A percentile compares a stretch with the other conserved stretches of the same genome.
Conservation (phyloP, 2,329 filamentous ascomycete species). For the Beauveria medogensis region DNA sequence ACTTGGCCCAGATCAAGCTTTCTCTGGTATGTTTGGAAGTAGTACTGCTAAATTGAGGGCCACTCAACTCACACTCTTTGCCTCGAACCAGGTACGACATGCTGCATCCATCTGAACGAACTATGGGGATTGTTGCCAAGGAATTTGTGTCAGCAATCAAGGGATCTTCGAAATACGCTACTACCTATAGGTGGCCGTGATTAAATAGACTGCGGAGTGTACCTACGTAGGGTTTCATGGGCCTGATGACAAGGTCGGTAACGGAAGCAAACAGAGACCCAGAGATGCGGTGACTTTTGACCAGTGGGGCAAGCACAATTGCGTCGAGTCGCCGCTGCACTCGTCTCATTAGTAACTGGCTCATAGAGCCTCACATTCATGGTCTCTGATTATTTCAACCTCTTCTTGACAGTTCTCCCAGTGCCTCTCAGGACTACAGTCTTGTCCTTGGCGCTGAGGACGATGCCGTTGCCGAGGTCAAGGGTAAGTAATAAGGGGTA, state of each 20-base stretch:
- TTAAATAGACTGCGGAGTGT: neutral
- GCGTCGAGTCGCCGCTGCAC: neutral
- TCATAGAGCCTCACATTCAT: no score
- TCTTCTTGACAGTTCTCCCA: no score
- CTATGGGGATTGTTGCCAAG: constrained; percentile 34
- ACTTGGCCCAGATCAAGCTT: constrained; percentile 47
- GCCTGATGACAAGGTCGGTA: neutral
- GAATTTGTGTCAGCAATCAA: constrained; percentile 33
- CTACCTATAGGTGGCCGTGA: neutral
- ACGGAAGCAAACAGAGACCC: neutral
- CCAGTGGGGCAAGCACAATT: neutral
- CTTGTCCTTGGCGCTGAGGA: neutral
- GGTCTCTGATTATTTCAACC: no score
- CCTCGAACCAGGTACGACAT: constrained; percentile 45
- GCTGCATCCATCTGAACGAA: constrained; percentile 61
- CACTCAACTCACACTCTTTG: neutral
- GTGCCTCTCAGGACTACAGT: no score
- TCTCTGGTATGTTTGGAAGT: constrained; percentile 46
- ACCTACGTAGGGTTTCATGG: neutral
- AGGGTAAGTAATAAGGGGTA: neutral
- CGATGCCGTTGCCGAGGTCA: neutral
- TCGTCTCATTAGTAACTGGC: neutral
- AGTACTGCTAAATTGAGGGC: no score
- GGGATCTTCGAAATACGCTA: constrained; percentile 33
- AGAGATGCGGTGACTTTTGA: neutral